Conservation (phyloP, 163 green algal species). For the Chlamydomonas reinhardtii region DNA sequence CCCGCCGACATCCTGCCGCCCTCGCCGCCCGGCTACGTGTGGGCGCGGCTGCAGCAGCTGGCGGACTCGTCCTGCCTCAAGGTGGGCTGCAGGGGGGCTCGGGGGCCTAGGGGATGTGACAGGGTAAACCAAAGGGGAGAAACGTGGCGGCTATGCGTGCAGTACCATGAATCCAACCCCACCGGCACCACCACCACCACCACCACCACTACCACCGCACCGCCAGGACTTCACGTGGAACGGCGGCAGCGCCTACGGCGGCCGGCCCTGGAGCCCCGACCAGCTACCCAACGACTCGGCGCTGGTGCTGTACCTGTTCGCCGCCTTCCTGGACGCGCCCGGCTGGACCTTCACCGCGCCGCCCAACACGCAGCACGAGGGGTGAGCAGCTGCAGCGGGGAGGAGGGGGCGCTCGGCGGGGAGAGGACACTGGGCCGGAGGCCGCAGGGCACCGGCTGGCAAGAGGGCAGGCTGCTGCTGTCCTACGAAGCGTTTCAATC, state of each 20-base stretch:
- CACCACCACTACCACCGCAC: neutral
- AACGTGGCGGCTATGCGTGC: too few relatives aligned
- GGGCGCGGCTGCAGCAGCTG: slow-evolving; percentile 68
- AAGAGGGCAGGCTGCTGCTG: too few relatives aligned
- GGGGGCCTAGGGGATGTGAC: too few relatives aligned
- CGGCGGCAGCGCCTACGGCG: slow-evolving; percentile 68
- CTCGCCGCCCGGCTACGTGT: slow-evolving; percentile 80
- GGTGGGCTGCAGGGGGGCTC: too few relatives aligned
- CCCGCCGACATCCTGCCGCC: slow-evolving; percentile 80
- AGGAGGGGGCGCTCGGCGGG: neutral
- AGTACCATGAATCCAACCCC: too few relatives aligned
- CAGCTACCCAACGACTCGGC: slow-evolving; percentile 80
- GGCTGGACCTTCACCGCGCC: slow-evolving; percentile 74
- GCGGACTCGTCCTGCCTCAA: slow-evolving; percentile 60
- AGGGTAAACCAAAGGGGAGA: too few relatives aligned
- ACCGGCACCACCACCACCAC: too few relatives aligned
- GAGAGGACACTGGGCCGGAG: neutral
- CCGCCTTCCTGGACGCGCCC: slow-evolving; percentile 80
- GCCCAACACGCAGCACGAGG: slow-evolving; percentile 35
- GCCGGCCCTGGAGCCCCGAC: slow-evolving; percentile 80
- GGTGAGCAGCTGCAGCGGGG: neutral
- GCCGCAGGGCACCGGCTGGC: too few relatives aligned
- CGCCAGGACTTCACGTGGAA: slow-evolving; percentile 60
- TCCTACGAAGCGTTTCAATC: too few relatives aligned
- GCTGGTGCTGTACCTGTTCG: slow-evolving; percentile 86